Conservation (phyloP, 805 yeast species). For the Yamadazyma tumulicola region DNA sequence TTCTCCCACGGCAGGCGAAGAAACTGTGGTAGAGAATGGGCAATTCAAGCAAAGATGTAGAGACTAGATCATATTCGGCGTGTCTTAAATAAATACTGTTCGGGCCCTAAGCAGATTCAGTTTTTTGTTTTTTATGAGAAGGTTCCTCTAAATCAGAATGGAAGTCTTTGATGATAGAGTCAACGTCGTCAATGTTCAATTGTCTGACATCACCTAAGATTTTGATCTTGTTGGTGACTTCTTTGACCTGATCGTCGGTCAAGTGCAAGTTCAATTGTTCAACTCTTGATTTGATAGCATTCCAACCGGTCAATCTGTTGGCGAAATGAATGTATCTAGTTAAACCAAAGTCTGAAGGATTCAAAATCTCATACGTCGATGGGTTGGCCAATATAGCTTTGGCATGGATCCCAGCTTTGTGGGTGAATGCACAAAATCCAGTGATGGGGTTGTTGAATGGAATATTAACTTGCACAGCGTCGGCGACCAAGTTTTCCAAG, state of each 20-base stretch:
- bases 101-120: too few species aligned
- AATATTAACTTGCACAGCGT: constrained; percentile 93
- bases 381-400: constrained; percentile 98
- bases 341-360: constrained; percentile 93
- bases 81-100: too few species aligned
- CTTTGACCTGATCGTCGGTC: constrained; percentile 92
- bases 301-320: constrained; percentile 98
- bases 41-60: too few species aligned
- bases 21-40: too few species aligned
- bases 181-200: constrained; percentile 94
- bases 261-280: constrained; percentile 90
- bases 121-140: constrained; percentile 20
- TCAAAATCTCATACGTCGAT: constrained; percentile 94
- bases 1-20: too few species aligned
- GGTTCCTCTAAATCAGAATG: constrained; percentile 48
- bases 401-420: constrained; percentile 99
- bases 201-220: constrained; percentile 93
- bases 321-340: constrained; percentile 97
- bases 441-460: constrained; percentile 99
- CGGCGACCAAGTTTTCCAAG: constrained; percentile 92
- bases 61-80: too few species aligned
- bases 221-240: constrained; percentile 90
- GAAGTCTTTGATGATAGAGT: constrained; percentile 90
- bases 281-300: constrained; percentile 96
- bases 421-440: constrained; percentile 99